phyloP scores from a whole-genome alignment of 495 filamentous ascomycete species.

The Peziza echinospora region DNA sequence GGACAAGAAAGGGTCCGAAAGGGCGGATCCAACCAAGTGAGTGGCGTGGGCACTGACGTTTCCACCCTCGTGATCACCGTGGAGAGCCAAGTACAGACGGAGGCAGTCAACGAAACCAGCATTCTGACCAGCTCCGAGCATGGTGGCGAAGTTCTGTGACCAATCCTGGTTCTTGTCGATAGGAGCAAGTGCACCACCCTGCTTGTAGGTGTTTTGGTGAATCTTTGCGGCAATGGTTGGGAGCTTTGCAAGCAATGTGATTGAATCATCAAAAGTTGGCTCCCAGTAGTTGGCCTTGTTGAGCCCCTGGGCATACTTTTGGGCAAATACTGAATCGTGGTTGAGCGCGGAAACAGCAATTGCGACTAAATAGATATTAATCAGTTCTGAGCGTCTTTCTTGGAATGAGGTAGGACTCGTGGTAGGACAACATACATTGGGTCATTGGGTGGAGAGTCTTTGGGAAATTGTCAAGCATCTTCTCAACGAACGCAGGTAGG shows the following conservation, averaged over 20 bases:
- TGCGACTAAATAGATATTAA: constrained; percentile 27
- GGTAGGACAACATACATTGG: constrained; percentile 40
- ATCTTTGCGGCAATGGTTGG: constrained; percentile 93
- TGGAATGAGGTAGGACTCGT: neutral
- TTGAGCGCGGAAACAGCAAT: constrained; percentile 86
- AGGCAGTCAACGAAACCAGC: constrained; percentile 90
- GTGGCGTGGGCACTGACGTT: constrained; percentile 97
- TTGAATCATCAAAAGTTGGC: constrained; percentile 88
- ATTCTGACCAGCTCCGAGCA: constrained; percentile 78
- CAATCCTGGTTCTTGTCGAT: constrained; percentile 77
- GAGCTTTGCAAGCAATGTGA: constrained; percentile 83
- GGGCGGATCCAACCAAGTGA: constrained; percentile 85
- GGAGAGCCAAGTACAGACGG: constrained; percentile 78
- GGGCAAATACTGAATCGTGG: constrained; percentile 77
- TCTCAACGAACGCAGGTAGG: constrained; percentile 64
- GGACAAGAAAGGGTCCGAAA: constrained; percentile 84
- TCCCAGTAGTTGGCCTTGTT: constrained; percentile 97
- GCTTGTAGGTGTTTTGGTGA: constrained; percentile 69
- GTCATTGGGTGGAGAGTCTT: constrained; percentile 89
- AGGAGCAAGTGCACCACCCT: constrained; percentile 52
- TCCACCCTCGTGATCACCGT: constrained; percentile 95
- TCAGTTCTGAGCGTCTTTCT: neutral
- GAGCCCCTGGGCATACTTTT: constrained; percentile 72
- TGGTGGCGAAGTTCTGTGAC: constrained; percentile 93
- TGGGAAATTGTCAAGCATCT: constrained; percentile 81